Base-by-base conservation (phyloP, 169 alveolate genomes). In the Cystoisospora suis region DNA sequence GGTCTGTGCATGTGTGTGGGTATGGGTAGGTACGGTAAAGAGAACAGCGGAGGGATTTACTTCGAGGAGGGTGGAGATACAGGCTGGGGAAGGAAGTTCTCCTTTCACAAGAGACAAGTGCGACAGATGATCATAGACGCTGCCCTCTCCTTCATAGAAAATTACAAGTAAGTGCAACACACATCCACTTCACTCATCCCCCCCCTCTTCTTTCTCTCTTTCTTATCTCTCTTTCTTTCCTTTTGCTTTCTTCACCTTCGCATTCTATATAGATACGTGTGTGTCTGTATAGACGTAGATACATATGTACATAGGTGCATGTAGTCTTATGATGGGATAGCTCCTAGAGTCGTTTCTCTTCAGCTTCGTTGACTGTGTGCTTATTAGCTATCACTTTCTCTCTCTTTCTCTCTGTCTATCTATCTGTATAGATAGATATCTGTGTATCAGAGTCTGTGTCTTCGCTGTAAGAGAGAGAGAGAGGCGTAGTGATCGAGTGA, bases 41-140 rank as follows among this genome's bases (percentile, higher is more conserved):
- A 86, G 65, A 70, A 91, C 77, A 53, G 79, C 56, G 95, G 95
- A 5, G 95, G 95, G 34, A 93, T 93, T 40, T 93, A 93, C 85
- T 93, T 93, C 77, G 95, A 93, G 59, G 91, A 90, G 61, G 95
- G 95, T 3, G 94, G 94, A 6, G 95, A 93, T 42, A 88, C 94
- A 0, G 94, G 94, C n/a, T 93, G 95, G 95, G 95, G 95, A 17
- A 79, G 93, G 36, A 91, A 88, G 75, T 93, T 93, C 86, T 70
- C 80, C 36, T 93, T 93, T 86, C 69, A 91, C 27, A 93, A 93
- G 81, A 75, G 83, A 46, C 93, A 93, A 47, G 90, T 93, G 17
- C 88, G 91, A 49, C 90, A 93, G 17, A 88, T 88, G 93, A 65
- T 93, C 59, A 70, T 86, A 40, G 90, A 34, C 3, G 94, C 95